Evolutionary conservation across 768 basidiomycete genomes (phyloP), one percentile per base, ranked within the genome.

Genomic region (Macrolepiota fuliginosa): DNA sequence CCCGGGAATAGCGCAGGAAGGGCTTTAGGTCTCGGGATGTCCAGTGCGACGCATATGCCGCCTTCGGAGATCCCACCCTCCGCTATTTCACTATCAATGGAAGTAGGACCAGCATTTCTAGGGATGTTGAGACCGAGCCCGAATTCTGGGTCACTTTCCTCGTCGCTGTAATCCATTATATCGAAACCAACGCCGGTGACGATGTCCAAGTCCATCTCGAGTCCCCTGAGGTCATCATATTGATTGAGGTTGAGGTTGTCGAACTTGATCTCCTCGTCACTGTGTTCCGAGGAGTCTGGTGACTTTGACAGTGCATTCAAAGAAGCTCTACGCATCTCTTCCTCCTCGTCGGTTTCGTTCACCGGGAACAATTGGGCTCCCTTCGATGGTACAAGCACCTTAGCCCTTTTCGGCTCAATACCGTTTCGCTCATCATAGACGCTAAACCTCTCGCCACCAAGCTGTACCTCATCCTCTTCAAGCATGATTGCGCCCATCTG

Each of bases 331-430:
- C 24, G 36, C 13, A 39, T 15, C 13, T 27, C 46, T 46, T 69
- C 68, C 4, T 70, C 73, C 40, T 74, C 75, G 15, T 69, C 70
- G 58, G 75, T 74, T 58, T 80, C 80, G 52, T 69, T 75, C 22
- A 81, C 79, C 11, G 79, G 77, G 67, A 80, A 78, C 40, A 81
- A 63, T 22, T 61, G 60, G 15, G 36, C 32, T 6, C 60, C 46
- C 1, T 50, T 54, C 27, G 60, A 61, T 12, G 60, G 54, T 4
- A 61, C 53, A 19, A 45, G 15, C 25, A 61, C 17, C 22, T 47
- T 46, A 2, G 24, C 12, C 36, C 60, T 61, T 53, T 55, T 61
- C 3, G 60, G 53, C 25, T 54, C 60, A 17, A 61, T 49, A 1
- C 60, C 60, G 37, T 61, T 61, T 12, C 60, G 60, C n/a, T 61